Evolutionary conservation across 2,329 filamentous ascomycete genomes (phyloP).

Genomic region (Botrytis sinoallii): DNA sequence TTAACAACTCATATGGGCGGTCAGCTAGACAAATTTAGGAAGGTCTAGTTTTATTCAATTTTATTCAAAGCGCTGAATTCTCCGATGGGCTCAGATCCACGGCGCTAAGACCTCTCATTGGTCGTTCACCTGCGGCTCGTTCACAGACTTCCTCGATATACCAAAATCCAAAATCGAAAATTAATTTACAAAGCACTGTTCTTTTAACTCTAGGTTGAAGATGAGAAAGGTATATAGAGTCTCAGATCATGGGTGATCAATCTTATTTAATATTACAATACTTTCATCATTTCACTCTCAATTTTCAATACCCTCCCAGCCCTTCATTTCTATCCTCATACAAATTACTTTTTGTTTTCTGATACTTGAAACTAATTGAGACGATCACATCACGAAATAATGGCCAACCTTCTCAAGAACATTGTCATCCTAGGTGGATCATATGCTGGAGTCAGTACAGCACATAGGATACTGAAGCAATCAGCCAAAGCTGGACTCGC

Average conservation of each 20-base stretch:
- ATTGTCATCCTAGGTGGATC: conserved; percentile 38
- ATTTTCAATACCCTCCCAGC: not conserved
- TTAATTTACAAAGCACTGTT: not conserved
- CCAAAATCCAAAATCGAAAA: not conserved
- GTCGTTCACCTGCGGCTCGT: not conserved
- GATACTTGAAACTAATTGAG: not conserved
- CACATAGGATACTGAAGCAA: conserved; percentile 38
- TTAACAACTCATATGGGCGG: not conserved
- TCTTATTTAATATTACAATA: not conserved
- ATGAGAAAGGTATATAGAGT: conserved; percentile 2
- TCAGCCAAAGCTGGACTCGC: conserved; percentile 27
- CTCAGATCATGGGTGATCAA: too few species aligned
- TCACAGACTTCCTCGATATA: not conserved
- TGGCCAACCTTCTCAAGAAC: conserved; percentile 16
- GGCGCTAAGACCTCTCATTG: not conserved
- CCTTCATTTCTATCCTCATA: not conserved
- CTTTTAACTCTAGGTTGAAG: not conserved
- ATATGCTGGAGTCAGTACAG: conserved; percentile 33
- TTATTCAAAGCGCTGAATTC: not conserved
- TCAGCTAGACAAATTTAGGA: not conserved
- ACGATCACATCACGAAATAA: not conserved
- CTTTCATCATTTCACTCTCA: not conserved
- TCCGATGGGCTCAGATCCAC: not conserved
- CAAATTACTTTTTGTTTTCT: not conserved
- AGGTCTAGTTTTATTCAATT: not conserved